Evolutionary conservation across 306 rosid species (phyloP).

Genomic region (Ormosia emarginata): DNA sequence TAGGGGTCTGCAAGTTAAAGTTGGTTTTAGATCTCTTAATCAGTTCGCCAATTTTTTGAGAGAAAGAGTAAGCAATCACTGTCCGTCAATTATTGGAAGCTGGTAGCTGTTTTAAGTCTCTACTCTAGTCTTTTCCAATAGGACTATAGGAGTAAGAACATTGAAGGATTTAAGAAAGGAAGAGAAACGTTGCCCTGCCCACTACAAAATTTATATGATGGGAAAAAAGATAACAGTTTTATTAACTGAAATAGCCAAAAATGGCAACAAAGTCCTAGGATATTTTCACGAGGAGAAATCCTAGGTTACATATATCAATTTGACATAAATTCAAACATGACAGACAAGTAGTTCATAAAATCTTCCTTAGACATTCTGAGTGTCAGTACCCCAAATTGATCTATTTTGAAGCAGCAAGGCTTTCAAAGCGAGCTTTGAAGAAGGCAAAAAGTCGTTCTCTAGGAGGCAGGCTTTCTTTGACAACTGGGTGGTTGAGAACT

Average conservation of each 20-base stretch:
- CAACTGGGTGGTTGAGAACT: constrained; percentile 7
- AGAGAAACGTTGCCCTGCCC: too few species aligned
- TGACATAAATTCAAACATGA: background rate
- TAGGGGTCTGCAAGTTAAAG: too few species aligned
- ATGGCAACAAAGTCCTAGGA: background rate
- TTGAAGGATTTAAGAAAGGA: too few species aligned
- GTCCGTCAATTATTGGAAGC: too few species aligned
- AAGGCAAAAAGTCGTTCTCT: constrained; percentile 26
- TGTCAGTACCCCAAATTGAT: background rate
- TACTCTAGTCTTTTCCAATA: too few species aligned
- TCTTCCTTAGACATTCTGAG: background rate
- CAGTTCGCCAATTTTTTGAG: too few species aligned
- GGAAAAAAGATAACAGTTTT: background rate
- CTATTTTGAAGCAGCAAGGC: background rate
- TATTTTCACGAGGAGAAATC: background rate
- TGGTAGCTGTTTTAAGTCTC: too few species aligned
- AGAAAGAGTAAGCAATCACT: too few species aligned
- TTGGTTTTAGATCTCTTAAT: too few species aligned
- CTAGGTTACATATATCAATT: background rate
- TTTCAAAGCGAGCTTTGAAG: background rate
- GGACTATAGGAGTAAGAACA: too few species aligned
- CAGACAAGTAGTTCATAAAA: background rate
- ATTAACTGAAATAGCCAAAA: background rate
- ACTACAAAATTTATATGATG: background rate
- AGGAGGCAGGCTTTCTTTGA: constrained; percentile 38